Evolutionary conservation across 1,284 basidiomycete genomes (phyloP).

Genomic region (Cystobasidium slooffiae): DNA sequence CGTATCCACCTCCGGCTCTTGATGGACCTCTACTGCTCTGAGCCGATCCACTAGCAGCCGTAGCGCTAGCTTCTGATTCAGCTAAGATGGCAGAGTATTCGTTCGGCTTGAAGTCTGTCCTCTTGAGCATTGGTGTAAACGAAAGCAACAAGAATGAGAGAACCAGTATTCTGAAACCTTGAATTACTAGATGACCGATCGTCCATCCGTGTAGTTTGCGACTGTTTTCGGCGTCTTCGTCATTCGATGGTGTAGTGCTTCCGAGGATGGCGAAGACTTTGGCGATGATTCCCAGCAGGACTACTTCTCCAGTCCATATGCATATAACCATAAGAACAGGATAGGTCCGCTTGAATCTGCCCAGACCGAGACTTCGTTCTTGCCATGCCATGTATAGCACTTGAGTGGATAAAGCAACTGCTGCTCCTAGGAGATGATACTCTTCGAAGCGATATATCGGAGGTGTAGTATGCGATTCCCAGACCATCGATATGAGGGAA

Average conservation of each 20-base stretch:
- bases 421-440: conserved; percentile 35
- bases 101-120: conserved; percentile 17
- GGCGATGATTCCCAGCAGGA: conserved; percentile 22
- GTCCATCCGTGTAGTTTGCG: conserved; percentile 16
- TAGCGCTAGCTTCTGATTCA: not conserved
- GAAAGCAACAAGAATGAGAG: conserved; percentile 16
- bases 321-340: conserved; percentile 22
- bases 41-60: not conserved
- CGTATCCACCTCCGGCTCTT: conserved; percentile 26
- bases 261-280: not conserved
- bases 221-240: not conserved
- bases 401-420: conserved; percentile 11
- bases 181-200: conserved; percentile 35
- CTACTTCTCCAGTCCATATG: conserved; percentile 12
- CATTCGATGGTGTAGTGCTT: not conserved
- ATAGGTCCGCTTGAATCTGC: conserved; percentile 27
- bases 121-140: conserved; percentile 13
- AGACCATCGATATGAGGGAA: conserved; percentile 42
- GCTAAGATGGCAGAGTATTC: conserved; percentile 28
- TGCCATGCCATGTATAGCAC: conserved; percentile 38
- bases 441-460: conserved; percentile 22
- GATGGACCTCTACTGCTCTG: conserved; percentile 7
- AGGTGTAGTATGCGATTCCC: conserved; percentile 26
- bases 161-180: conserved; percentile 15
- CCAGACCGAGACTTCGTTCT: conserved; percentile 25